Base-by-base conservation (phyloP, 148 eudicot species). In the Chenopodium suecicum region DNA sequence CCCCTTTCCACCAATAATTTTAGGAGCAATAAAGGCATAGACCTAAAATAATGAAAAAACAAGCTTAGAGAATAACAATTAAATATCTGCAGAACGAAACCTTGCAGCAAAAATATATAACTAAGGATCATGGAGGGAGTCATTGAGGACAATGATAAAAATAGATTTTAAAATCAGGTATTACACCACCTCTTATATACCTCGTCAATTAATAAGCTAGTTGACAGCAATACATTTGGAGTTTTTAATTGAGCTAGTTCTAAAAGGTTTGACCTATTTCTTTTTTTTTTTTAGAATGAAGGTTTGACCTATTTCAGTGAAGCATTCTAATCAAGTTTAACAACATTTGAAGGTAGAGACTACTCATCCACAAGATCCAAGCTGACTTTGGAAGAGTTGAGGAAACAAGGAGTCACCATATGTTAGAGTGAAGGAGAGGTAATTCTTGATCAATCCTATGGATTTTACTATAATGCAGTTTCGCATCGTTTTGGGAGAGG, bases 1-100 rank as follows among this genome's bases (percentile, higher is more conserved):
- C 83, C 90, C 90, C 84, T 89, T 94, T 75, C 98, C 99, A 70
- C 99, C 98, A 80, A 96, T 96, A 32, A 96, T 94, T 87, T 96
- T 96, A 68, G 99, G 98, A 82, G 99, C 99, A 74, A 95, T 89
- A 89, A 95, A 95, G 73, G 98, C 92, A 86, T 91, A 90, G 54
- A 95, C 98, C 99, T 95, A 83, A 52, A 32, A 56, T 52, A 23
- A 62, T 65, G 50, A 27, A 13, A 62, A 83, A 67, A 47, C 11
- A 12, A n/a, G 32, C 14, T 62, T 78, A 71, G 46, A 74, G 27
- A 74, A 19, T 5, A 29, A 31, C 79, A 17, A 52, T 54, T 1
- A 74, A n/a, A 72, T 64, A 22, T 52, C 54, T n/a, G 50, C 29
- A 13, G 25, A 46, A 52, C 1, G 2, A 25, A 32, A 9, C 37